Evolutionary conservation across 108 stramenopile genomes (phyloP), one percentile per base, ranked within the genome.

Genomic region (Cyclostephanos tholiformis): DNA sequence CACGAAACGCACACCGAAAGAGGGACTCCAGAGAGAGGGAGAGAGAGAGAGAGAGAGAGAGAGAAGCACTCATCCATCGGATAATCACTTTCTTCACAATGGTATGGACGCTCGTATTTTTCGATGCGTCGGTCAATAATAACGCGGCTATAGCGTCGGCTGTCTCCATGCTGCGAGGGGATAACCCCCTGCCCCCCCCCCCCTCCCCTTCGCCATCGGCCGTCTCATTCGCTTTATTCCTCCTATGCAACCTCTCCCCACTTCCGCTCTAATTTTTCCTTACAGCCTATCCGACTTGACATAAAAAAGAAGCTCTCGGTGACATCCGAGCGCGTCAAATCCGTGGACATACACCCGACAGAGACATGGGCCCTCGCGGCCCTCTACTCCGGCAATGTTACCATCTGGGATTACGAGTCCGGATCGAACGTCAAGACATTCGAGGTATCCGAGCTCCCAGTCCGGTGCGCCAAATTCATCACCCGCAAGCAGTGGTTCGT

Each of bases 321-420:
- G 30, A 71, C 78, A 23, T 97, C 97, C 63, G 98, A 99, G 73
- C 94, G 98, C 39, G 97, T 99, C 38, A 99, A 99, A 71, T 95
- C 89, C 65, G 97, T 98, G 8, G 99, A 98, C 83, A 86, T 99
- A 65, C 98, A 98, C 83, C 96, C 97, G 22, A 86, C 89, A 9
- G 99, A 98, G 74, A 89, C 99, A 66, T 98, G 99, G 99, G 96
- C 98, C 16, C 83, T 99, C 56, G 90, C 92, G 13, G 98, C 96
- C 11, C 92, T 99, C 32, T 99, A 99, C 92, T 91, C 86, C 30
- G 99, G 98, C 60, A 95, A 98, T 72, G 96, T 98, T 46, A 95
- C 97, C 86, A 97, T 98, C 66, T 98, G 97, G 97, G 97, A 99
- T 79, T 97, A 94, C 61, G 91, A 95, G 74, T 74, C 90, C 26